Evolutionary conservation across 371 early-diverging fungal species (phyloP), one percentile per base, ranked within the genome.

Genomic region (Zychaea mexicana): DNA sequence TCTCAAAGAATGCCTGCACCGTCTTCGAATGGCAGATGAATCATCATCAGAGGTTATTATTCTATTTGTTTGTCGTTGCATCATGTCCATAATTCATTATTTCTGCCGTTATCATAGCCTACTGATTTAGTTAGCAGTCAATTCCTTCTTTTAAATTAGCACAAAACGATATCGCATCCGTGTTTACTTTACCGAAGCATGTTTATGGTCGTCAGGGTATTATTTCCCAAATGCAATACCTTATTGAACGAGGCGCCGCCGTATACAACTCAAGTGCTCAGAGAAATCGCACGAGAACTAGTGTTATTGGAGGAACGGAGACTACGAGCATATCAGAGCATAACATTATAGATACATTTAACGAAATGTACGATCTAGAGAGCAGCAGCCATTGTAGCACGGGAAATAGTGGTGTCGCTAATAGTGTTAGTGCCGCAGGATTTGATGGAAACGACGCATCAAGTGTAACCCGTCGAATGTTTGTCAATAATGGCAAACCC

Each of bases 1-100:
- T 70, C 69, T 85, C 10, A 73, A 82, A 55, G 75, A 71, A 52
- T 85, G 86, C 53, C 45, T 84, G 26, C 17, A 54, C 46, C 61
- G 68, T 7, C 49, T 86, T 22, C 65, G 56, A 28, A 52, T 49
- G 55, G 66, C 70, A 28, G 49, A 58, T 12, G 78, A 74, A 52
- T 19, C 24, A 8, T 49, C 49, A 24, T 5, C 22, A 0, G 49
- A 49, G 15, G 42, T 42, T 17, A 42, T 7, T 42, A 33, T n/a
- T n/a, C n/a, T n/a, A n/a, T n/a, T n/a, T n/a, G n/a, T n/a, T n/a
- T n/a, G n/a, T n/a, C n/a, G n/a, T n/a, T n/a, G n/a, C n/a, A n/a
- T n/a, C n/a, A n/a, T n/a, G n/a, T n/a, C n/a, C n/a, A n/a, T n/a
- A n/a, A n/a, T n/a, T n/a, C n/a, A n/a, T n/a, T n/a, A n/a, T n/a